These are phyloP conservation scores for Bruguiera hainesii DNA, from an alignment of 441 rosid genomes.

Conservation along the genomic window DNA sequence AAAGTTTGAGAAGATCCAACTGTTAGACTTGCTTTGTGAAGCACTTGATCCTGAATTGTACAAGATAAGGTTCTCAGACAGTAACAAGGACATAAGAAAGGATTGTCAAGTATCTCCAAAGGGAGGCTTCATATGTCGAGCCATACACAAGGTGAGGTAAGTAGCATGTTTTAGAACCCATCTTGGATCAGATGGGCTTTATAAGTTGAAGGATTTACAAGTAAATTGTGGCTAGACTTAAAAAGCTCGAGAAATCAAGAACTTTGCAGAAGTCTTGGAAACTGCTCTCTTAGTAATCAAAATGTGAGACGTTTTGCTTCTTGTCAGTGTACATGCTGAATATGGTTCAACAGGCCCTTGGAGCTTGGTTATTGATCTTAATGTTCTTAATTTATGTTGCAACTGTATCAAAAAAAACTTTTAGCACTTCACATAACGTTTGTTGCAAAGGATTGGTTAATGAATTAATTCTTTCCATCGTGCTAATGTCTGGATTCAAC, in stretches of 20 bases:
- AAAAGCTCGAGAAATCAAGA: background rate
- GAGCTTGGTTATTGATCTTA: background rate
- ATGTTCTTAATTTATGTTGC: background rate
- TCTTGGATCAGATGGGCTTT: conserved; percentile 3
- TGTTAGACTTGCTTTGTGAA: conserved; percentile 82
- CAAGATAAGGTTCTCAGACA: conserved; percentile 35
- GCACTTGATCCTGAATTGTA: conserved; percentile 70
- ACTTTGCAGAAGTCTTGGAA: background rate
- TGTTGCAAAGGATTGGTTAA: background rate
- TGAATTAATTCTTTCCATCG: background rate
- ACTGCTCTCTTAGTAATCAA: background rate
- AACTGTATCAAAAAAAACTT: background rate
- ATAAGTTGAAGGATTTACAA: background rate
- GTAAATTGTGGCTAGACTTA: background rate
- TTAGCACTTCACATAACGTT: background rate
- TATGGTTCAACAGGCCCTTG: background rate
- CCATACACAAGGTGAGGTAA: conserved; percentile 66
- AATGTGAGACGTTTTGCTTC: background rate
- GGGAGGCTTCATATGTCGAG: conserved; percentile 43
- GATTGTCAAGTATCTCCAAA: conserved; percentile 25
- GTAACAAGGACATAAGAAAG: conserved; percentile 16
- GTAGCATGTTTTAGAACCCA: conserved; percentile 13
- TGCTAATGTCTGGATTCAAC: conserved; percentile 24
- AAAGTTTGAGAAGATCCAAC: conserved; percentile 50
- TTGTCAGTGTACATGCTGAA: background rate